Evolutionary conservation across 768 basidiomycete species (phyloP).

Genomic region (Rhizopogon vulgaris): DNA sequence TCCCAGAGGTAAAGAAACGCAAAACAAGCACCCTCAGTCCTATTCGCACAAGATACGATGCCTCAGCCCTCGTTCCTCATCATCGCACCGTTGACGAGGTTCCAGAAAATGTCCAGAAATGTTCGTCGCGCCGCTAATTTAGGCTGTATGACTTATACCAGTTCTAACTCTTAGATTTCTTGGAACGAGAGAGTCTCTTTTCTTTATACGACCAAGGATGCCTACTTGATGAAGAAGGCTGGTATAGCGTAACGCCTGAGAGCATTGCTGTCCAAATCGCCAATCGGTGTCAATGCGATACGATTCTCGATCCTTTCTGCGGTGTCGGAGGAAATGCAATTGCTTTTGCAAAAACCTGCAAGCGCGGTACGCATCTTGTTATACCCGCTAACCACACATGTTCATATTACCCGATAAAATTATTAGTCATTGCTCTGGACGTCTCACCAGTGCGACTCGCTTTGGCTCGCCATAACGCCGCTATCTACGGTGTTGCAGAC

Average conservation of each 20-base stretch:
- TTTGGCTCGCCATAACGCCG: constrained; percentile 89
- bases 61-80: constrained; percentile 65
- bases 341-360: constrained; percentile 94
- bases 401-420: background rate
- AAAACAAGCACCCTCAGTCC: constrained; percentile 20
- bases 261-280: constrained; percentile 90
- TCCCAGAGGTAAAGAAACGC: constrained; percentile 13
- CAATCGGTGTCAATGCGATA: constrained; percentile 80
- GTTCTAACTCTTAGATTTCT: constrained; percentile 60
- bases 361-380: constrained; percentile 58
- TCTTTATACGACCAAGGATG: constrained; percentile 77
- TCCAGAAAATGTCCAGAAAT: constrained; percentile 76
- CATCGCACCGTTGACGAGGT: constrained; percentile 63
- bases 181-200: constrained; percentile 78
- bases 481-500: constrained; percentile 90
- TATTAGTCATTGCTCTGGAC: constrained; percentile 88
- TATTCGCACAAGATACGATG: constrained; percentile 49
- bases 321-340: constrained; percentile 98
- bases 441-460: constrained; percentile 78
- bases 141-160: background rate
- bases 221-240: constrained; percentile 91
- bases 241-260: constrained; percentile 97
- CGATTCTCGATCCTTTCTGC: constrained; percentile 90
- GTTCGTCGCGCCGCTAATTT: constrained; percentile 37
- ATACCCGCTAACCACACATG: background rate